Evolutionary conservation across 1,139 yeast genomes (phyloP), one percentile per base, ranked within the genome.

Genomic region (Debaryomyces nepalensis): DNA sequence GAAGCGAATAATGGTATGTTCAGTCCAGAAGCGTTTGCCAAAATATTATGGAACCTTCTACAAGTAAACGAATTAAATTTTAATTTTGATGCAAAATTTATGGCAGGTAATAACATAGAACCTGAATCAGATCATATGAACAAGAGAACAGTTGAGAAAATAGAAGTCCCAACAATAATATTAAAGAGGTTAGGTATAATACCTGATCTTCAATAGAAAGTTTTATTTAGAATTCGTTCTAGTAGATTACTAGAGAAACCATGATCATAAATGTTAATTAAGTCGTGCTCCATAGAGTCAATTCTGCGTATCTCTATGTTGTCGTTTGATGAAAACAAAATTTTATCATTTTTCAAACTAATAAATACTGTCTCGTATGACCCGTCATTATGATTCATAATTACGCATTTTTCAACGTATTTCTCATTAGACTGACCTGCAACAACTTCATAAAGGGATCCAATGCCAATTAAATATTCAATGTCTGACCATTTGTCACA

Each of bases 401-500:
- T 27, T 2, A 49, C 55, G n/a, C 30, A 31, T 27, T 45, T 45
- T 27, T 55, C 59, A 23, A 54, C 57, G 29, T 43, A 53, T 4
- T 37, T 41, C 21, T 54, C 55, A 16, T 45, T 41, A 26, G 12
- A 45, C 37, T 1, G 46, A 22, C 6, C 46, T 47, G n/a, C 34
- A 10, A n/a, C 7, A 5, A 50, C 37, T 42, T 48, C 49, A 45
- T 59, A 71, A 37, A 73, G 59, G 2, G 54, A 48, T 1, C 70
- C 69, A 8, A 77, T 55, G 3, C 52, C 42, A 7, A 89, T 73
- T 47, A 87, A 70, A 37, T 81, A 77, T 43, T 84, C 82, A 9
- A 93, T 73, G 15, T 77, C 82, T 19, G 74, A 81, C 98, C 98
- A 93, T 61, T 93, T 93, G 39, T 75, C 81, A 8, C 82, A 70